Conservation (phyloP, 257 asterid species). For the Forsythia viridissima region DNA sequence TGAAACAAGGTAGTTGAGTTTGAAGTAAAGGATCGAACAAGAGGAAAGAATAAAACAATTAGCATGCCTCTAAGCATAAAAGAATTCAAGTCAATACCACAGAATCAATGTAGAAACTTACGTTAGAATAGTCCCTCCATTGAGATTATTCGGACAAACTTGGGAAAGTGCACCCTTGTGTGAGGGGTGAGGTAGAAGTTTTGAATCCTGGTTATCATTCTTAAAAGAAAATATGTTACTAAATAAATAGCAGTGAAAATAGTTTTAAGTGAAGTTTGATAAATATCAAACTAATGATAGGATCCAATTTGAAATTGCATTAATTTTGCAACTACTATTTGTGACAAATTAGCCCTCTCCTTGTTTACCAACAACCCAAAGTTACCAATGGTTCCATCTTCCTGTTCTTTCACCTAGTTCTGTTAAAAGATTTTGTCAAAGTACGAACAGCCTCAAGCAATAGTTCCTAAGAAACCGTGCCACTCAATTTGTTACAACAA, state of each 20-base stretch:
- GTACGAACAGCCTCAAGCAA: not conserved
- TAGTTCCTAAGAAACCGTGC: not conserved
- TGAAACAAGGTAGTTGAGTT: constrained; percentile 26
- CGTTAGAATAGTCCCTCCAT: constrained; percentile 76
- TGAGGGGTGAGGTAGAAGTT: constrained; percentile 66
- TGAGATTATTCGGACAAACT: constrained; percentile 74
- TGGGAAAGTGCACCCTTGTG: constrained; percentile 79
- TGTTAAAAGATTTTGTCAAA: not conserved
- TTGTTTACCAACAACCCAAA: not conserved
- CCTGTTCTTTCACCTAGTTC: not conserved
- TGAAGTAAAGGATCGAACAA: constrained; percentile 9
- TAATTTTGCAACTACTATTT: not conserved
- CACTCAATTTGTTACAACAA: not conserved
- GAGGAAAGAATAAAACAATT: constrained; percentile 17
- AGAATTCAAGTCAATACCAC: constrained; percentile 11
- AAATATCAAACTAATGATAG: constrained; percentile 8
- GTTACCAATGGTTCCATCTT: not conserved
- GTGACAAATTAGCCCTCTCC: not conserved
- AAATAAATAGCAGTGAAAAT: not conserved
- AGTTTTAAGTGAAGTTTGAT: not conserved
- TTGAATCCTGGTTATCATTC: constrained; percentile 78
- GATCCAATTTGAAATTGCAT: not conserved
- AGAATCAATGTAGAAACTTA: constrained; percentile 43
- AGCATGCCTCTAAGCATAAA: constrained; percentile 17
- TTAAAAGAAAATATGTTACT: constrained; percentile 26